phyloP scores from a whole-genome alignment of 345 rosid species.

The Balakata baccata region DNA sequence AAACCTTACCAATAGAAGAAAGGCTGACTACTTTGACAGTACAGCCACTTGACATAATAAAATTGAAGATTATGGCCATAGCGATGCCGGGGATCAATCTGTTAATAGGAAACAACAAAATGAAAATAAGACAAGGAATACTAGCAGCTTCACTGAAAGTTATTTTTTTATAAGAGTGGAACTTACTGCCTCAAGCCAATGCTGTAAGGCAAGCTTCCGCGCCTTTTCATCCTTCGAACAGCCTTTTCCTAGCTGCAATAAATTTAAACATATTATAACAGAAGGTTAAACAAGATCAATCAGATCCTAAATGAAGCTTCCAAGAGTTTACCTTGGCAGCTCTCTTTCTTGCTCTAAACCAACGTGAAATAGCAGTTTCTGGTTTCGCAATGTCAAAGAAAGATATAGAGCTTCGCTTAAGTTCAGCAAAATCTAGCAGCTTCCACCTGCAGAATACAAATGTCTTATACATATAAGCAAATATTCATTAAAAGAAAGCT shows the following conservation, averaged over 20 bases:
- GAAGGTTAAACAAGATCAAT: neutral
- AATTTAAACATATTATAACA: neutral
- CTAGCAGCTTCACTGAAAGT: neutral
- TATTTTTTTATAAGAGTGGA: neutral
- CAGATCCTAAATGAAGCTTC: neutral
- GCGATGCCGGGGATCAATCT: conserved; percentile 97
- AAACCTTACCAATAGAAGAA: conserved; percentile 75
- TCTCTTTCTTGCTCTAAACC: conserved; percentile 84
- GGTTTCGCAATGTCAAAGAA: conserved; percentile 77
- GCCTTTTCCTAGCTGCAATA: conserved; percentile 78
- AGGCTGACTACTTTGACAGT: conserved; percentile 74
- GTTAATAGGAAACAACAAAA: conserved; percentile 17
- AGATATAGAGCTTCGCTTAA: conserved; percentile 83
- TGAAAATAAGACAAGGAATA: conserved; percentile 19
- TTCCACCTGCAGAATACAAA: conserved; percentile 62
- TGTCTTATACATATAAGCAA: neutral
- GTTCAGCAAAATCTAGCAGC: conserved; percentile 85
- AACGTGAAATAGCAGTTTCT: conserved; percentile 80
- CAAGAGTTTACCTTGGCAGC: conserved; percentile 69
- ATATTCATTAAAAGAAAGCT: neutral
- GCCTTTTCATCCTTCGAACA: conserved; percentile 80
- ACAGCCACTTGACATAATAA: conserved; percentile 80
- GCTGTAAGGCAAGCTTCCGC: conserved; percentile 83
- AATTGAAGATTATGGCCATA: conserved; percentile 95
- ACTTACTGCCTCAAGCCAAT: conserved; percentile 97